Evolutionary conservation across 768 basidiomycete species (phyloP).

Genomic region (Crepidotus variabilis): DNA sequence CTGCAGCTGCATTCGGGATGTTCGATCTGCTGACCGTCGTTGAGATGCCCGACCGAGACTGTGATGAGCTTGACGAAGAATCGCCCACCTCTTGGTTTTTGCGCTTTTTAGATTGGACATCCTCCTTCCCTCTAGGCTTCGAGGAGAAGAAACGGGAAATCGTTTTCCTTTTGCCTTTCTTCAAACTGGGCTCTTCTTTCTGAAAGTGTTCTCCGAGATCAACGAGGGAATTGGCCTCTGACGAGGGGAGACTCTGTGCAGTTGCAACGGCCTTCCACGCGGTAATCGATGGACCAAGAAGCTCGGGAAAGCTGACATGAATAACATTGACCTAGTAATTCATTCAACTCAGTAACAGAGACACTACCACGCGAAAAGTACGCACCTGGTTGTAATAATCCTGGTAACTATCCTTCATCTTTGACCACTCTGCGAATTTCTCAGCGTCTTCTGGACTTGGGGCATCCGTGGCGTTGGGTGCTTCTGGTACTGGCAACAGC

Average conservation of each 20-base stretch:
- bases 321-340: slow-evolving; percentile 20
- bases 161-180: neutral
- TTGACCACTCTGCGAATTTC: slow-evolving; percentile 16
- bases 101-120: neutral
- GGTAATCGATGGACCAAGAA: slow-evolving; percentile 21
- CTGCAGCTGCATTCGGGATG: neutral
- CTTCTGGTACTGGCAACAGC: neutral
- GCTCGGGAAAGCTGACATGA: slow-evolving; percentile 22
- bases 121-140: too few species aligned
- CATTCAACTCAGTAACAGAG: neutral
- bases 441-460: neutral
- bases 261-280: slow-evolving; percentile 24
- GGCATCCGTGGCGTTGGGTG: neutral
- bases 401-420: slow-evolving; percentile 20
- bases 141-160: neutral
- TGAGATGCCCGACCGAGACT: neutral
- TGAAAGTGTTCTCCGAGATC: neutral
- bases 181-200: neutral
- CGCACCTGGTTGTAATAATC: slow-evolving; percentile 26
- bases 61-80: neutral
- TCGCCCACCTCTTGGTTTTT: neutral
- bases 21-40: neutral
- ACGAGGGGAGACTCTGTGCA: neutral
- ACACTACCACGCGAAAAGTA: neutral
- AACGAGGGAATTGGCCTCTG: neutral